Conservation (phyloP, 345 rosid species). For the Murraya paniculata region DNA sequence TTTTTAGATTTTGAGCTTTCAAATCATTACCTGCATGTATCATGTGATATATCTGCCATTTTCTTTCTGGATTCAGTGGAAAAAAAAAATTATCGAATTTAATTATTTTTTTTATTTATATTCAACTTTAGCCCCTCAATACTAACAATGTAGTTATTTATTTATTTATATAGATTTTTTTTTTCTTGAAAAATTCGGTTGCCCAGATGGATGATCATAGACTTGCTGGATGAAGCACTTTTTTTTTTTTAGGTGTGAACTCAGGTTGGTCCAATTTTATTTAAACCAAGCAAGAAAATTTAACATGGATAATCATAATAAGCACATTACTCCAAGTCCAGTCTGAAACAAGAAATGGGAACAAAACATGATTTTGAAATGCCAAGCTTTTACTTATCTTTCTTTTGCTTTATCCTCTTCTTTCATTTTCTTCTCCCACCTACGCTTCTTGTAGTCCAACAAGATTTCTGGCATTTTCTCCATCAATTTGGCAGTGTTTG, state of each 20-base stretch:
- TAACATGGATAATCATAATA: not conserved
- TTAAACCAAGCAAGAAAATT: not conserved
- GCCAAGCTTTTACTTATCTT: constrained; percentile 9
- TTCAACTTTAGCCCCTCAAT: not conserved
- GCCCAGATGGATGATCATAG: constrained; percentile 17
- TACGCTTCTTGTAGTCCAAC: constrained; percentile 83
- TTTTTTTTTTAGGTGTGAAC: too few relatives aligned
- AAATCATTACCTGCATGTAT: not conserved
- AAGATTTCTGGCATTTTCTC: constrained; percentile 84
- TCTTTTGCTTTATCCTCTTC: constrained; percentile 74
- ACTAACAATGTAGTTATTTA: too few relatives aligned
- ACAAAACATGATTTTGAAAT: not conserved
- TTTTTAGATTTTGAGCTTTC: not conserved
- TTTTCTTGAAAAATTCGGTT: not conserved
- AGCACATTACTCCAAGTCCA: not conserved
- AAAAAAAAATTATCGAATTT: too few relatives aligned
- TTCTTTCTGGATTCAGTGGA: not conserved
- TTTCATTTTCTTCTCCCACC: constrained; percentile 96
- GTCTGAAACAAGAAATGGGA: not conserved
- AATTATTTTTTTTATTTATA: too few relatives aligned
- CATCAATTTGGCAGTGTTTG: constrained; percentile 79
- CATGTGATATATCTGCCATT: not conserved
- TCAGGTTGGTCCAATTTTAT: too few relatives aligned
- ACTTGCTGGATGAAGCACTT: constrained; percentile 34
- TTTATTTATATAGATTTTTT: too few relatives aligned